Conservation (phyloP, 495 filamentous ascomycete species). For the Tuber borchii region DNA sequence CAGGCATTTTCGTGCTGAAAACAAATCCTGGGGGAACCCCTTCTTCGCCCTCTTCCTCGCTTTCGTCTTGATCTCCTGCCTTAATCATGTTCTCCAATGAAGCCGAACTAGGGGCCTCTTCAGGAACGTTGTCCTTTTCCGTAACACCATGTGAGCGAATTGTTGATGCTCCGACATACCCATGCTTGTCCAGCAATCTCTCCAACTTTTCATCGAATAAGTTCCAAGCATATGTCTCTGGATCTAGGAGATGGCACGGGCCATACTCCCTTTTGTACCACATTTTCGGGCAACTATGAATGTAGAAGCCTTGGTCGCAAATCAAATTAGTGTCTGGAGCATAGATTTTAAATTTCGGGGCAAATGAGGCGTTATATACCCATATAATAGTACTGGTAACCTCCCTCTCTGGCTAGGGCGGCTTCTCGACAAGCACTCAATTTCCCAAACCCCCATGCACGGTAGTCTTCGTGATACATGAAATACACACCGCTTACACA, state of each 20-base stretch:
- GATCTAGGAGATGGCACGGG: constrained; percentile 79
- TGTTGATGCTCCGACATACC: constrained; percentile 48
- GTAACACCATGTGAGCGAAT: constrained; percentile 12
- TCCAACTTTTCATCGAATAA: constrained; percentile 61
- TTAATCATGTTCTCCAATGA: not conserved
- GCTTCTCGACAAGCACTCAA: constrained; percentile 81
- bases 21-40: constrained; percentile 50
- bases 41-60: constrained; percentile 42
- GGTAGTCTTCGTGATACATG: constrained; percentile 80
- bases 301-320: constrained; percentile 57
- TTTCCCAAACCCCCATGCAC: constrained; percentile 77
- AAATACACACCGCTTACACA: constrained; percentile 93
- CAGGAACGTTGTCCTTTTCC: constrained; percentile 11
- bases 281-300: constrained; percentile 70
- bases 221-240: constrained; percentile 68
- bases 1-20: constrained; percentile 68
- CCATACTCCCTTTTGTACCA: constrained; percentile 82
- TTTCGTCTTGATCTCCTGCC: constrained; percentile 9
- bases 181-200: constrained; percentile 55
- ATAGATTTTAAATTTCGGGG: constrained; percentile 41
- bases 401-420: constrained; percentile 64
- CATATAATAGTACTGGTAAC: constrained; percentile 72
- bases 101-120: constrained; percentile 10
- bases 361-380: constrained; percentile 45
- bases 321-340: constrained; percentile 49